phyloP scores from a whole-genome alignment of 2,329 filamentous ascomycete genomes.

The Cercospora brassicicola region DNA sequence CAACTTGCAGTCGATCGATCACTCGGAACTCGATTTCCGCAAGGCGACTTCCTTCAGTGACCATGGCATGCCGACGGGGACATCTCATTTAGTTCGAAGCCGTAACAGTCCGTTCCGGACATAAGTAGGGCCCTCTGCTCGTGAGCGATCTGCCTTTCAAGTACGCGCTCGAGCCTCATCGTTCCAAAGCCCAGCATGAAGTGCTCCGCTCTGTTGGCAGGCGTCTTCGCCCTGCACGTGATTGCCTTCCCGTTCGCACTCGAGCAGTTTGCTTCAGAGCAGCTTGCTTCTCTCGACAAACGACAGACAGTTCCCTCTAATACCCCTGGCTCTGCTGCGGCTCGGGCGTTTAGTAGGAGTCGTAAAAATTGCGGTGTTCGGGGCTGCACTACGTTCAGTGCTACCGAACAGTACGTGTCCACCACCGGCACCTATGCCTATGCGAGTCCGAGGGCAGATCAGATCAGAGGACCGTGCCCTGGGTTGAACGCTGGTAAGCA shows the following conservation, averaged over 20 bases:
- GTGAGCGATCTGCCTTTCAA: neutral
- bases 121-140: neutral
- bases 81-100: neutral
- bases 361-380: slow-evolving; percentile 19
- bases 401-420: slow-evolving; percentile 13
- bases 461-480: slow-evolving; percentile 28
- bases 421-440: slow-evolving; percentile 14
- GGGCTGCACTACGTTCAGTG: slow-evolving; percentile 16
- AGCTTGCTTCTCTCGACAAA: slow-evolving; percentile 1
- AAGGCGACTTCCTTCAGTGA: neutral
- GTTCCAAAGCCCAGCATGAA: neutral
- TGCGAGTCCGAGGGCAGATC: slow-evolving; percentile 11
- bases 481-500: neutral
- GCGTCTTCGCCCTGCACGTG: slow-evolving; percentile 6
- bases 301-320: neutral
- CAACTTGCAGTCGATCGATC: neutral
- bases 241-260: slow-evolving; percentile 12
- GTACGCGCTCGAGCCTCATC: neutral
- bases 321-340: slow-evolving; percentile 17
- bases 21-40: neutral
- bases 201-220: neutral
- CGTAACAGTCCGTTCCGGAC: neutral
- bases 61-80: neutral
- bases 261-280: neutral
- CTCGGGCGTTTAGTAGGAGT: slow-evolving; percentile 6